These are phyloP conservation scores for Spatholobus suberectus DNA, from an alignment of 306 rosid species.

Conservation along the genomic window DNA sequence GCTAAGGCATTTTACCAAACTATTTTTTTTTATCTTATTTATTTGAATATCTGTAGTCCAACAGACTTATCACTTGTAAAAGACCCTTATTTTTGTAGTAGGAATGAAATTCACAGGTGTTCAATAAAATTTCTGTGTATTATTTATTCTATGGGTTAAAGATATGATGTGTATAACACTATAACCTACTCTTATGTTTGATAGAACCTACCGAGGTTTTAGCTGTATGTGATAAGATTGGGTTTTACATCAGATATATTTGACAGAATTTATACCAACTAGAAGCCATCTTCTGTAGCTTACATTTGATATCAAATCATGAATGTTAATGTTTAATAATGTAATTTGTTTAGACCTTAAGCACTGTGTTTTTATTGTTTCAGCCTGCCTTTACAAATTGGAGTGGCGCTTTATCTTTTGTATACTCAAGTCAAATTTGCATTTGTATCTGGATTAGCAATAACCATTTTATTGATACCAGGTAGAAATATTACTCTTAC, in stretches of 20 bases:
- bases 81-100: slow-evolving; percentile 14
- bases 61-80: slow-evolving; percentile 5
- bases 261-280: background rate
- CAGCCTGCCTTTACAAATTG: slow-evolving; percentile 99
- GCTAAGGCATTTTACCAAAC: slow-evolving; percentile 8
- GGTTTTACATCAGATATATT: slow-evolving; percentile 2
- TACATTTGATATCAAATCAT: slow-evolving; percentile 23
- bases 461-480: slow-evolving; percentile 88
- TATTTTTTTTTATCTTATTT: background rate
- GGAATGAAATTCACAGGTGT: background rate
- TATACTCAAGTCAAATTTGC: slow-evolving; percentile 95
- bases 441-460: slow-evolving; percentile 88
- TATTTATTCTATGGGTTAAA: background rate
- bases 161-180: slow-evolving; percentile 4
- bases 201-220: slow-evolving; percentile 4
- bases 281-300: background rate
- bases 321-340: slow-evolving; percentile 17
- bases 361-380: slow-evolving; percentile 44
- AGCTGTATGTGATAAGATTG: background rate
- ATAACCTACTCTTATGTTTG: background rate
- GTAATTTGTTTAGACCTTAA: slow-evolving; percentile 26
- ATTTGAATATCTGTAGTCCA: slow-evolving; percentile 16
- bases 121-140: background rate
- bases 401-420: slow-evolving; percentile 85
- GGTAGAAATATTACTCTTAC: slow-evolving; percentile 53